Percentiles rank a stretch among this genome's conserved stretches.
Conservation (phyloP, 177 flowering plant genomes). For the Tripterygium wilfordii region DNA sequence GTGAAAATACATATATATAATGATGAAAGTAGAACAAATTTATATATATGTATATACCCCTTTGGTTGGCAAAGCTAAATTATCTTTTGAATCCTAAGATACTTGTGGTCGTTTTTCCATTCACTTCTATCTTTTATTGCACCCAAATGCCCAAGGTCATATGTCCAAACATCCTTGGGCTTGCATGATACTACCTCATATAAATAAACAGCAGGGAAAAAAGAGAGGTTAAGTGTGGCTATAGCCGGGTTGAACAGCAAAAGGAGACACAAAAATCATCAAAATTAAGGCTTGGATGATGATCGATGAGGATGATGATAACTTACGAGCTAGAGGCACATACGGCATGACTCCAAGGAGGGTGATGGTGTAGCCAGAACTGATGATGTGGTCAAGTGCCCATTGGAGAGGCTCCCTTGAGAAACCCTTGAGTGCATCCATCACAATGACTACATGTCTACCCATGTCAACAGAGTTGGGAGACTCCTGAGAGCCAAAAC, state of each 20-base stretch:
- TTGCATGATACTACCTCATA: constrained; percentile 7
- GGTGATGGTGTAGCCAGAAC: constrained; percentile 1
- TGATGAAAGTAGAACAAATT: not conserved
- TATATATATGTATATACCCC: constrained; percentile 7
- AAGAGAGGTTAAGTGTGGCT: not conserved
- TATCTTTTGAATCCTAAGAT: constrained; percentile 1
- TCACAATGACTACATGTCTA: constrained; percentile 4
- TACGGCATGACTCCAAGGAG: constrained; percentile 11
- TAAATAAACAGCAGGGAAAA: no score
- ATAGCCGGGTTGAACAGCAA: not conserved
- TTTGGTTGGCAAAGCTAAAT: constrained; percentile 3
- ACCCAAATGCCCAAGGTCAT: constrained; percentile 1
- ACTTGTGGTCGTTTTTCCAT: constrained; percentile 1
- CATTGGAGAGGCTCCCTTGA: constrained; percentile 1
- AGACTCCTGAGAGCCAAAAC: constrained; percentile 2
- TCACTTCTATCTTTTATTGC: not conserved
- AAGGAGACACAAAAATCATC: not conserved
- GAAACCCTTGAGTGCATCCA: constrained; percentile 8
- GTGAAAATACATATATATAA: not conserved
- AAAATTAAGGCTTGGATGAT: not conserved
- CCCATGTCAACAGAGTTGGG: not conserved
- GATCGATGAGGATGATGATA: no score
- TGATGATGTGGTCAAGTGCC: constrained; percentile 7
- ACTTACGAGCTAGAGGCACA: constrained; percentile 5
- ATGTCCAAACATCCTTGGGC: constrained; percentile 9